Base-by-base conservation (phyloP, 208 protist species). In the Leishmania amazonensis region DNA sequence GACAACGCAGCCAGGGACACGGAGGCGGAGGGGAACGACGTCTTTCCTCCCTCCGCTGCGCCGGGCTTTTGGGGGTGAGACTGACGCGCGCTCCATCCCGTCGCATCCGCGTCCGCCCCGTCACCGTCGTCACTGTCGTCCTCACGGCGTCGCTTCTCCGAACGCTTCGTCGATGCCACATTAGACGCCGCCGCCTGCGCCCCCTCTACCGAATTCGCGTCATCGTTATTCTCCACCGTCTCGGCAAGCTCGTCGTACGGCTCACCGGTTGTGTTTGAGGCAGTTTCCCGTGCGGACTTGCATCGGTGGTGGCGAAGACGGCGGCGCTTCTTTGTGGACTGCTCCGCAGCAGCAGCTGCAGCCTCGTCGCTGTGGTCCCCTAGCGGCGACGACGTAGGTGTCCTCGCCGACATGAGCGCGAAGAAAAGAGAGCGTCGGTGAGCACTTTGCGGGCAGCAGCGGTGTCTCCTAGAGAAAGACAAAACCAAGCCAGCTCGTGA, bases 231-330 rank as follows among this genome's bases (percentile, higher is more conserved):
- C 13, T 68, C 53, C 19, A 42, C 67, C 8, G 21, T 64, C 3
- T 76, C 62, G 15, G 13, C 79, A 1, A 68, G 54, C 64, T 83
- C 89, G 9, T 80, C 75, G 11, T 80, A 24, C 19, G 42, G 47
- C 70, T 45, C 75, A 28, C 45, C 49, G 42, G 38, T 57, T 15
- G 42, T 58, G 2, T 21, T 28, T 58, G 45, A 58, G 8, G 79
- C 76, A 28, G 78, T 83, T 71, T 87, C 83, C 7, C 81, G 79
- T 42, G 79, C 90, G 8, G 80, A 67, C 78, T 94, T 95, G 65
- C 87, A 0, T 53, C 91, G 84, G 81, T 95, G 93, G 76, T 91
- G 90, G 58, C 93, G 91, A 45, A 92, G 71, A 60, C 93, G 90
- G 53, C 87, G 90, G 42, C 86, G 77, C 53, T 83, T 92, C 19